Conservation (phyloP, 257 asterid genomes). For the Rehmannia glutinosa region DNA sequence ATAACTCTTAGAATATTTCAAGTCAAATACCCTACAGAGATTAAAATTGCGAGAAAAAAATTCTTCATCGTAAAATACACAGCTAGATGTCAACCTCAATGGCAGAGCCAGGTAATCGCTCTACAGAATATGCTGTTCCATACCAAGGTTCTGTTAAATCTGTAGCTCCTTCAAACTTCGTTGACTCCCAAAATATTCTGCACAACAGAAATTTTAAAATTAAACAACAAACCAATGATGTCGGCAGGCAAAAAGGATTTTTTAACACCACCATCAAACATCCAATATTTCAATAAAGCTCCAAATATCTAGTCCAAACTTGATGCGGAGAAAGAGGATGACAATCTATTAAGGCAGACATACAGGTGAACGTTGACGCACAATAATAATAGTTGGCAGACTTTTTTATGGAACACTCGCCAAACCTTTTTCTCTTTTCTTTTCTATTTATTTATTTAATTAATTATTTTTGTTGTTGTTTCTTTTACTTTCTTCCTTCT, state of each 20-base stretch:
- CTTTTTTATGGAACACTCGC: neutral
- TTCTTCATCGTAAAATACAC: slow-evolving; percentile 8
- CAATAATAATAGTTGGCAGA: neutral
- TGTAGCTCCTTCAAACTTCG: slow-evolving; percentile 73
- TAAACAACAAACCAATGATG: slow-evolving; percentile 15
- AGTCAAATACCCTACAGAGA: neutral
- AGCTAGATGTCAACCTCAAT: slow-evolving; percentile 64
- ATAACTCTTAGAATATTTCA: slow-evolving; percentile 18
- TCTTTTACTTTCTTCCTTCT: neutral
- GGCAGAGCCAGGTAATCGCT: slow-evolving; percentile 49
- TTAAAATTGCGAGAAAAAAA: slow-evolving; percentile 4
- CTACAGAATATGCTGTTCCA: slow-evolving; percentile 80
- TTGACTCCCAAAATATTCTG: slow-evolving; percentile 97
- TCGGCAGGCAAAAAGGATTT: neutral
- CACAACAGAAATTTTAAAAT: slow-evolving; percentile 13
- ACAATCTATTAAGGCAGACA: neutral
- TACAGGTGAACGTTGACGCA: neutral
- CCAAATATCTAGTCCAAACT: slow-evolving; percentile 9
- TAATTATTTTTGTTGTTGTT: too few relatives aligned
- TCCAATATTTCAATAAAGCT: slow-evolving; percentile 10
- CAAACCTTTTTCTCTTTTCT: neutral
- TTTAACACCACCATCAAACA: slow-evolving; percentile 1
- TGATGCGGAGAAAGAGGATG: neutral
- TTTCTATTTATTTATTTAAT: too few relatives aligned
- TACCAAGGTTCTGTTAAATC: slow-evolving; percentile 85